Evolutionary conservation across 495 filamentous ascomycete genomes (phyloP), one percentile per base, ranked within the genome.

Genomic region (Penicillium pancosmium): DNA sequence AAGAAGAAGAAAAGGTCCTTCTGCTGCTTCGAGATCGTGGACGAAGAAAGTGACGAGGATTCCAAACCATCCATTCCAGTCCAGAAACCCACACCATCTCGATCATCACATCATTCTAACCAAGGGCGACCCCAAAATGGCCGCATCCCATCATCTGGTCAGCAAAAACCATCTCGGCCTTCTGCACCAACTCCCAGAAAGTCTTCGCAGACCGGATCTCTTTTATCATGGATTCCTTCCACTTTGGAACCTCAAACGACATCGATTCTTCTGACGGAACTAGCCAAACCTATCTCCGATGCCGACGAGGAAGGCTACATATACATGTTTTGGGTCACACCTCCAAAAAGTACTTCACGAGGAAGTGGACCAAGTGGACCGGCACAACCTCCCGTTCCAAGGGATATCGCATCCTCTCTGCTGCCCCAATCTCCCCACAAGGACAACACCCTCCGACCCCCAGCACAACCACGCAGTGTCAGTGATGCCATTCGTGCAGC

Each of bases 271-370:
- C 80, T 91, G 41, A 77, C 82, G 33, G 93, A 97, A 69, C 78
- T 98, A 4, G 84, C 86, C 13, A 96, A 96, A 66, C 91, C 93
- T 11, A 82, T 95, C 59, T 91, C 90, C 4, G 74, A 73, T 5
- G 74, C 79, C 41, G 94, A 98, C 65, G 91, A 95, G 48, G 81
- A 91, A 46, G 94, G 94, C 38, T 98, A 92, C 69, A 98, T 98
- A 63, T 98, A 98, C 80, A 94, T 98, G 65, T 98, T 97, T 82
- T 96, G 92, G 92, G 78, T 97, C 5, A 86, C 82, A 0, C 83
- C 83, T 40, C 83, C 82, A 54, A 80, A 71, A n/a, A 60, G 65
- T 1, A 38, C 66, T 2, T 69, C 75, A 49, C 73, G 73, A 4
- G 61, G 35, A 36, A 35, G 16, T 15, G 21, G 8, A 15, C 9